Base-by-base conservation (phyloP, 257 asterid genomes). In the Striga asiatica region DNA sequence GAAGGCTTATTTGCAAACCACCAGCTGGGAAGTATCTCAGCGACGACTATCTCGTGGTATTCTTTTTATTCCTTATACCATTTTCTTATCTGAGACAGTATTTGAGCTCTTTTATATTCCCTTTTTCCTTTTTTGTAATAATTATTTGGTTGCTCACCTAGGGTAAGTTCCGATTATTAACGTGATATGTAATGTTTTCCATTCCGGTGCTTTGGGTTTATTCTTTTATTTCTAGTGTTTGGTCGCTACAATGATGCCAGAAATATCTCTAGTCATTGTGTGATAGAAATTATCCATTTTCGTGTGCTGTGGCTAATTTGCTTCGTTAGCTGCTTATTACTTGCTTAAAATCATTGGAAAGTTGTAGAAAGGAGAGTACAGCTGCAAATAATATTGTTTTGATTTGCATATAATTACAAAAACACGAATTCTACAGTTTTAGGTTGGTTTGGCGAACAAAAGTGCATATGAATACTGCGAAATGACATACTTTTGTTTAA, bases 31-130 rank as follows among this genome's bases (percentile, higher is more conserved):
- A 80, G 35, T 80, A 79, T 65, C 42, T 91, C 81, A 75, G 86
- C 45, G 95, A 91, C 18, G 96, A 91, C 73, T 91, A 87, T 70
- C 96, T 91, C 58, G 96, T 91, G 91, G 96, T 89, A 89, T 2
- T 39, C 58, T 58, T 1, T 61, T 53, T 7, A 2, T 27, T 53
- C 34, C 28, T 3, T 12, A 39, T 39, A 12, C n/a, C 14, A 0
- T 39, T 39, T 11, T 39, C 14, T 39, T 39, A 2, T 39, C 3
- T 39, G 6, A 11, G 12, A 28, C 18, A 18, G 56, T 53, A 3
- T 58, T 67, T 54, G 13, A 5, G 8, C 16, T 68, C 4, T 32
- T 54, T 25, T 29, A 20, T n/a, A n/a, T n/a, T n/a, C n/a, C n/a
- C n/a, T n/a, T n/a, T n/a, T n/a, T n/a, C n/a, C n/a, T n/a, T n/a